A percentile compares a stretch with the other conserved stretches of the same genome.
Conservation (phyloP, 2,329 filamentous ascomycete species). For the Dactylellina haptotyla region DNA sequence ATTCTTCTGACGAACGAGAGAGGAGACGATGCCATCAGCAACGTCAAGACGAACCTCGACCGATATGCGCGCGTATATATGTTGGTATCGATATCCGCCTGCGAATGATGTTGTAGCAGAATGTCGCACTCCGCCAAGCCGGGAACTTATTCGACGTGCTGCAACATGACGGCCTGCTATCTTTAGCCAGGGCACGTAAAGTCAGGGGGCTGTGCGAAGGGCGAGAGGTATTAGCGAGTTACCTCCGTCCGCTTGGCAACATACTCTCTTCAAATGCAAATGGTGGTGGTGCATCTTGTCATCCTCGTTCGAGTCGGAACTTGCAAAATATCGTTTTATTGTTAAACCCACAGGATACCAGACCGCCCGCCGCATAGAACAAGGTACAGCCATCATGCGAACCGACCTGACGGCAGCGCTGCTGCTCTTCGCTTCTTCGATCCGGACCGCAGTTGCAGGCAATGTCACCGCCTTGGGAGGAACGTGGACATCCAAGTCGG, state of each 20-base stretch:
- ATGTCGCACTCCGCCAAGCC: conserved; percentile 35
- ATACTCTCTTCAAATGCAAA: too few relatives aligned
- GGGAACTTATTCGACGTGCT: conserved; percentile 28
- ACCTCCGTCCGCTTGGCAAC: conserved; percentile 21
- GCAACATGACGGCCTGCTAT: conserved; percentile 26
- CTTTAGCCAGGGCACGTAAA: conserved; percentile 16
- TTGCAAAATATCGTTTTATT: too few relatives aligned
- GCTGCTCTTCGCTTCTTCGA: conserved; percentile 16
- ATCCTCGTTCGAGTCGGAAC: too few relatives aligned
- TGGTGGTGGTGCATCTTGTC: too few relatives aligned
- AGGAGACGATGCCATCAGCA: conserved; percentile 9
- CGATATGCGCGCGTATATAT: not conserved
- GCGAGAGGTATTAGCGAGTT: not conserved
- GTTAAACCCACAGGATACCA: too few relatives aligned
- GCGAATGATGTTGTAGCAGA: too few relatives aligned
- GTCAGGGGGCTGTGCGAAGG: conserved; percentile 14
- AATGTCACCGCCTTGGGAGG: conserved; percentile 69
- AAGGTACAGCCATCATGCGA: conserved; percentile 15
- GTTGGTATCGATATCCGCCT: not conserved
- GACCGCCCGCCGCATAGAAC: too few relatives aligned
- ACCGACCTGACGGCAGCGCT: conserved; percentile 3
- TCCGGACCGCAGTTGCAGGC: conserved; percentile 61
- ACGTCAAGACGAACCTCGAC: too few relatives aligned
- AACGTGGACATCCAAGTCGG: conserved; percentile 78
- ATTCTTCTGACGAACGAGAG: conserved; percentile 25